A percentile compares a stretch with the other conserved stretches of the same genome.
phyloP scores from a whole-genome alignment of 768 basidiomycete genomes.

The Bullera alba region DNA sequence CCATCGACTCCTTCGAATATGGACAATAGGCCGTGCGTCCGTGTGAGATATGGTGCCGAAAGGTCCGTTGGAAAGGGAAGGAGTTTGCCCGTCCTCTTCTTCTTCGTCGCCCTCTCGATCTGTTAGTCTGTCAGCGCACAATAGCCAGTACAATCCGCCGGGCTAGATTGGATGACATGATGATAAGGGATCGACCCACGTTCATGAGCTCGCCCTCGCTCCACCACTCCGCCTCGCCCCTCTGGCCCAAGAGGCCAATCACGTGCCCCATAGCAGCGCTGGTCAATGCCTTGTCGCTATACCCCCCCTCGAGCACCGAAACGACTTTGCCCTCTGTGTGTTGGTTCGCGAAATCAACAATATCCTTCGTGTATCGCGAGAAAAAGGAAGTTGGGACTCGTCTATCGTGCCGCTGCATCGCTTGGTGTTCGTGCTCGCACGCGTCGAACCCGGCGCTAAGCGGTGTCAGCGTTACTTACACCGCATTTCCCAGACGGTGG shows the following conservation, averaged over 20 bases:
- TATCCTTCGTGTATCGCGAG: conserved; percentile 70
- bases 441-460: conserved; percentile 88
- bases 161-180: not conserved
- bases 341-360: conserved; percentile 57
- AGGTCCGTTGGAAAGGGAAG: conserved; percentile 31
- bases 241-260: conserved; percentile 53
- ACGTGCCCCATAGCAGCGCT: conserved; percentile 80
- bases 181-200: conserved; percentile 18
- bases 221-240: conserved; percentile 30
- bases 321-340: conserved; percentile 66
- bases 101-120: conserved; percentile 41
- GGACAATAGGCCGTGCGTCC: conserved; percentile 28
- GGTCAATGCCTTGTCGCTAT: conserved; percentile 78
- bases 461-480: not conserved
- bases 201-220: conserved; percentile 22
- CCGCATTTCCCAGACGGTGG: not conserved
- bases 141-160: not conserved
- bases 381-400: conserved; percentile 67
- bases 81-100: conserved; percentile 34
- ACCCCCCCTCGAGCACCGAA: conserved; percentile 91
- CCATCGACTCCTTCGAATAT: conserved; percentile 20
- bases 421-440: conserved; percentile 77
- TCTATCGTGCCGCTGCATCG: conserved; percentile 88
- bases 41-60: conserved; percentile 13
- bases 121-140: conserved; percentile 6